Conservation (phyloP, 2,329 filamentous ascomycete species). For the Fusarium denticulatum region DNA sequence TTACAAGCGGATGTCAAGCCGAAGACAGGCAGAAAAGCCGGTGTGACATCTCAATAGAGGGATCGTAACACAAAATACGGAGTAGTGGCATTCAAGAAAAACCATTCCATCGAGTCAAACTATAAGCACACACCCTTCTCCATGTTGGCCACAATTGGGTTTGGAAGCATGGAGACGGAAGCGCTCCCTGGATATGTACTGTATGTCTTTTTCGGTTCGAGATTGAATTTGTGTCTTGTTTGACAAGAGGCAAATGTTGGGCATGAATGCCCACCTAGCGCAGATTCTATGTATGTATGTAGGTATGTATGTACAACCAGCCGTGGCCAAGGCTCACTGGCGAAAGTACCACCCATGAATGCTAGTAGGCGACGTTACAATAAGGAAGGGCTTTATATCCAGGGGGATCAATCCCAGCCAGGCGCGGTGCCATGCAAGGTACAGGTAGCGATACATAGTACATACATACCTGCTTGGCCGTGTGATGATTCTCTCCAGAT, state of each 20-base stretch:
- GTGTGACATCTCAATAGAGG: not conserved
- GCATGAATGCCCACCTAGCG: slow-evolving; percentile 27
- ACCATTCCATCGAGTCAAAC: not conserved
- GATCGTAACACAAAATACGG: not conserved
- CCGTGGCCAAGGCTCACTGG: slow-evolving; percentile 23
- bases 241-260: slow-evolving; percentile 35
- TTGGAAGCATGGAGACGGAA: not conserved
- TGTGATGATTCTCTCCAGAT: slow-evolving; percentile 8
- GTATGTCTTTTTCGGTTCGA: slow-evolving; percentile 8
- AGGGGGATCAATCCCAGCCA: slow-evolving; percentile 11
- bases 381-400: not conserved
- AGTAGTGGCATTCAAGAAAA: not conserved
- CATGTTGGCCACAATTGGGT: not conserved
- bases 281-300: not conserved
- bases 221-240: slow-evolving; percentile 5
- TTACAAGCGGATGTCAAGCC: not conserved
- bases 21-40: not conserved
- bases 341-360: slow-evolving; percentile 23
- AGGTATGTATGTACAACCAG: not conserved
- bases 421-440: slow-evolving; percentile 8
- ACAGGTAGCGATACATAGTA: slow-evolving; percentile 6
- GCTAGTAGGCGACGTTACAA: slow-evolving; percentile 31
- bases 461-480: not conserved
- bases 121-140: not conserved
- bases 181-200: not conserved